Percentiles rank a stretch among this genome's conserved stretches.
Conservation (phyloP, 352 stramenopile genomes). For the Nothophytophthora sp. region DNA sequence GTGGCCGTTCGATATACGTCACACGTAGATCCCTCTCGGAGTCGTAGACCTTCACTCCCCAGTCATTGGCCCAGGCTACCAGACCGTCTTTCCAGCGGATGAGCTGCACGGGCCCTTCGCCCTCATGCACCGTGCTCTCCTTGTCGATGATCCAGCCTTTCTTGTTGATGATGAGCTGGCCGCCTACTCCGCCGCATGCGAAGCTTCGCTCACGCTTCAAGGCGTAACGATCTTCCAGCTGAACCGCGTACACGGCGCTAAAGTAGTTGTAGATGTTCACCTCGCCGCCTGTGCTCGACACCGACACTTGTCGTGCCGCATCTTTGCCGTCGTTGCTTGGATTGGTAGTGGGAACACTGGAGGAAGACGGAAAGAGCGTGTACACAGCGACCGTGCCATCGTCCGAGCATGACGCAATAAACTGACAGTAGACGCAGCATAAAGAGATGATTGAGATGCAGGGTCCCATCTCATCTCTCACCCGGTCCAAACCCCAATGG, state of each 20-base stretch:
- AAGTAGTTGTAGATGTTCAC: slow-evolving; percentile 92
- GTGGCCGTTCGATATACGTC: slow-evolving; percentile 82
- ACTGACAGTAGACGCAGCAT: slow-evolving; percentile 35
- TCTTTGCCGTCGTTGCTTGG: slow-evolving; percentile 13
- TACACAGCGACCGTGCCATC: slow-evolving; percentile 85
- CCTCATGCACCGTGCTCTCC: slow-evolving; percentile 83
- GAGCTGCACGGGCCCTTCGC: slow-evolving; percentile 74
- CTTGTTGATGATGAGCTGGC: slow-evolving; percentile 85
- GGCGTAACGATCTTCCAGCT: slow-evolving; percentile 78
- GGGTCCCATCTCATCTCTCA: not conserved
- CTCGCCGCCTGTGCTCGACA: slow-evolving; percentile 74
- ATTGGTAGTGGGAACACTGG: slow-evolving; percentile 1
- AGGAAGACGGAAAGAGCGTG: slow-evolving; percentile 52
- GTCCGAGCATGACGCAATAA: slow-evolving; percentile 85
- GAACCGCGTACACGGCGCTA: slow-evolving; percentile 77
- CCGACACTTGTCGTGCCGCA: slow-evolving; percentile 33
- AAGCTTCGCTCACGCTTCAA: slow-evolving; percentile 84
- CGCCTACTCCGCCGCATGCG: slow-evolving; percentile 73
- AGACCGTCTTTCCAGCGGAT: slow-evolving; percentile 84
- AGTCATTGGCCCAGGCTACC: slow-evolving; percentile 86
- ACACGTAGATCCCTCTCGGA: slow-evolving; percentile 70
- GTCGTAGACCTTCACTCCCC: slow-evolving; percentile 87
- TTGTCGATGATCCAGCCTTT: slow-evolving; percentile 90
- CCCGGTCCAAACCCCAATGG: not conserved
- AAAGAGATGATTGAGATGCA: slow-evolving; percentile 1